Evolutionary conservation across 2,329 filamentous ascomycete genomes (phyloP).

Genomic region (Pyrenophora tritici-repentis): DNA sequence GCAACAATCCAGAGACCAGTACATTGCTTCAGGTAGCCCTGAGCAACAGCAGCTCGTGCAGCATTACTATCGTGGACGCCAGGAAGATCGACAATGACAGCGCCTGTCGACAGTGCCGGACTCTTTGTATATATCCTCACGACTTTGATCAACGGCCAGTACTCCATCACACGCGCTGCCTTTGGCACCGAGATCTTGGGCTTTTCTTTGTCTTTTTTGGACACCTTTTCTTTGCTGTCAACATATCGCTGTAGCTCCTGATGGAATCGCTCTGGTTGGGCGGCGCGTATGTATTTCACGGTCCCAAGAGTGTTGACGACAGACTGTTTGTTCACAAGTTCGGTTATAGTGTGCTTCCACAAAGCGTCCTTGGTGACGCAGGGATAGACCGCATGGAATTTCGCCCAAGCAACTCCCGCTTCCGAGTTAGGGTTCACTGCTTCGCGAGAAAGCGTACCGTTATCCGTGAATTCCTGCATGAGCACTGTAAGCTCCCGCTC

Average conservation of each 20-base stretch:
- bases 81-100: conserved; percentile 63
- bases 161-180: conserved; percentile 40
- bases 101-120: conserved; percentile 57
- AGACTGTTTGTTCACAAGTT: conserved; percentile 50
- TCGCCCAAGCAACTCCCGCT: conserved; percentile 56
- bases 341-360: conserved; percentile 41
- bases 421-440: conserved; percentile 53
- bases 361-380: conserved; percentile 50
- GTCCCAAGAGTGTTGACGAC: conserved; percentile 55
- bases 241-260: conserved; percentile 56
- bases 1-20: conserved; percentile 66
- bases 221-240: conserved; percentile 60
- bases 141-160: conserved; percentile 60
- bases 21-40: conserved; percentile 65
- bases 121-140: conserved; percentile 60
- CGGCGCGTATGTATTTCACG: conserved; percentile 48
- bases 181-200: conserved; percentile 33
- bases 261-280: conserved; percentile 52
- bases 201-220: conserved; percentile 35
- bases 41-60: conserved; percentile 62
- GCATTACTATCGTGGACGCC: conserved; percentile 65
- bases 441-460: conserved; percentile 48
- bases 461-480: conserved; percentile 54
- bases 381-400: conserved; percentile 58
- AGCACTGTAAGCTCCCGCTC: conserved; percentile 56